Evolutionary conservation across 176 grass and related monocot species (phyloP).

Genomic region (Oropetium thomaeum): DNA sequence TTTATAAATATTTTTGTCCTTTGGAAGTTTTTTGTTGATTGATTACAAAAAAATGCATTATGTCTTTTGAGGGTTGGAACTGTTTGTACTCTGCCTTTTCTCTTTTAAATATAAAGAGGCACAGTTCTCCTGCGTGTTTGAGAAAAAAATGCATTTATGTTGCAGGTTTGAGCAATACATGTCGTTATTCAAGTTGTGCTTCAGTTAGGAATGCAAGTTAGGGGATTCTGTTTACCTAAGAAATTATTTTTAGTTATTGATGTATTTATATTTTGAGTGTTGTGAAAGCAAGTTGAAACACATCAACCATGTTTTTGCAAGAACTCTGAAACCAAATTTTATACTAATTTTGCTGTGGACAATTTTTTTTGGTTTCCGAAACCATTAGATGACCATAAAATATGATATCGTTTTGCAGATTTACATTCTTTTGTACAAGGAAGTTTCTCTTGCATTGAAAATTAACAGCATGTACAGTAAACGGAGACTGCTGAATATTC

Average conservation of each 20-base stretch:
- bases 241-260: background rate
- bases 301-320: background rate
- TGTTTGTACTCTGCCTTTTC: too few species aligned
- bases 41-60: too few species aligned
- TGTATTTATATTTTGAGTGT: background rate
- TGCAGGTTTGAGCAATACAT: background rate
- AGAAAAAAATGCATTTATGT: background rate
- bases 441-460: constrained; percentile 80
- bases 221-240: background rate
- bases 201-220: background rate
- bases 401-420: constrained; percentile 50
- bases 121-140: too few species aligned
- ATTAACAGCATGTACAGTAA: constrained; percentile 88
- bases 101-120: too few species aligned
- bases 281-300: background rate
- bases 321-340: background rate
- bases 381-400: background rate
- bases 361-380: background rate
- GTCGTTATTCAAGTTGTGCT: background rate
- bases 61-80: too few species aligned
- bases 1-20: background rate
- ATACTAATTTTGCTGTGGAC: background rate
- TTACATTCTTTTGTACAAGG: constrained; percentile 90
- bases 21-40: background rate
- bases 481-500: constrained; percentile 60